phyloP scores from a whole-genome alignment of 768 basidiomycete species.

The Heimioporus sp. region DNA sequence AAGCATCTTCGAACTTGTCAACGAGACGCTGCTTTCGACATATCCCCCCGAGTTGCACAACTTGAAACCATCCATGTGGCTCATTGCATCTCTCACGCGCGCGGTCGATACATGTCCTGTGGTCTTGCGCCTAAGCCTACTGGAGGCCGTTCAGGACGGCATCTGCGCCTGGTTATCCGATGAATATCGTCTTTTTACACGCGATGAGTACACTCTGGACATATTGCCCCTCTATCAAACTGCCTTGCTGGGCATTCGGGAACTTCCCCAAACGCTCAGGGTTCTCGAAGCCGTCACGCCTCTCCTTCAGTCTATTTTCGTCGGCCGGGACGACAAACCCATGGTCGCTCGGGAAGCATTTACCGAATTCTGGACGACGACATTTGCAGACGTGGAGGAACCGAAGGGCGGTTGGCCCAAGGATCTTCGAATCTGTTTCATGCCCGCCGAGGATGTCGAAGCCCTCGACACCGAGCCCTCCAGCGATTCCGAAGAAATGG shows the following conservation, averaged over 20 bases:
- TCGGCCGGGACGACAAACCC: constrained; percentile 47
- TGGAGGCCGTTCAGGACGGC: constrained; percentile 54
- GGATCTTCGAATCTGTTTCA: constrained; percentile 38
- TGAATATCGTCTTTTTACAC: constrained; percentile 46
- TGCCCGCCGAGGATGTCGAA: neutral
- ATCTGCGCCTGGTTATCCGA: constrained; percentile 64
- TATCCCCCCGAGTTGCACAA: constrained; percentile 66
- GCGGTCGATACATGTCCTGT: constrained; percentile 56
- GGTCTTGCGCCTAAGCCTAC: constrained; percentile 42
- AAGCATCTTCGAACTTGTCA: constrained; percentile 55
- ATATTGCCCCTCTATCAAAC: constrained; percentile 65
- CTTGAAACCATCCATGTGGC: constrained; percentile 57
- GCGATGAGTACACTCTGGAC: constrained; percentile 57
- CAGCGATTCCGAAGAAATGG: constrained; percentile 23
- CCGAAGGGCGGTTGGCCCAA: constrained; percentile 57
- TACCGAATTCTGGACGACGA: constrained; percentile 56
- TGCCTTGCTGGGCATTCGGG: constrained; percentile 49
- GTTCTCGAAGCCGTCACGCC: constrained; percentile 48
- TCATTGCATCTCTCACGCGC: constrained; percentile 52
- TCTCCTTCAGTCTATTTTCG: constrained; percentile 58
- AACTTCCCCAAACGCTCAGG: constrained; percentile 38
- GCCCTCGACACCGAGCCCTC: constrained; percentile 19
- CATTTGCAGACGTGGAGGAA: constrained; percentile 39
- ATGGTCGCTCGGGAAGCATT: constrained; percentile 49
- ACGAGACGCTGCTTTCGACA: constrained; percentile 53